phyloP scores from a whole-genome alignment of 1,284 basidiomycete species.

The Volvariella volvacea region DNA sequence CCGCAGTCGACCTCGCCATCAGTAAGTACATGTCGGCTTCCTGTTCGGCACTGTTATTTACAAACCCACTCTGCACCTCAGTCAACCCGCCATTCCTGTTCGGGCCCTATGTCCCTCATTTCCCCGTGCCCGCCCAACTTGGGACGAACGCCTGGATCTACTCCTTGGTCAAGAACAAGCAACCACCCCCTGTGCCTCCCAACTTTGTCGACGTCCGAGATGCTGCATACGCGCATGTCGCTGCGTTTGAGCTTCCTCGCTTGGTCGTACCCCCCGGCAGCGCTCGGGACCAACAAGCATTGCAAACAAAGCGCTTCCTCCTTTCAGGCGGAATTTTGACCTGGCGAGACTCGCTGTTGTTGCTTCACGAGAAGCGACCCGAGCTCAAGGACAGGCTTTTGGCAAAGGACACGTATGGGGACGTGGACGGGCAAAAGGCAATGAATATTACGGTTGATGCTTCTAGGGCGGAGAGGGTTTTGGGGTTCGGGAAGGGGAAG shows the following conservation, averaged over 20 bases:
- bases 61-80: conserved; percentile 4
- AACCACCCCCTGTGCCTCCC: conserved; percentile 5
- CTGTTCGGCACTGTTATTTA: neutral
- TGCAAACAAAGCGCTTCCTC: neutral
- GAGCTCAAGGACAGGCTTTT: neutral
- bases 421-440: neutral
- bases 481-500: too few relatives aligned
- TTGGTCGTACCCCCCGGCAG: neutral
- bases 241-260: conserved; percentile 12
- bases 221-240: conserved; percentile 21
- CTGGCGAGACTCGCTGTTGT: neutral
- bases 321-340: neutral
- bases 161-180: neutral
- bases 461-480: conserved; percentile 9
- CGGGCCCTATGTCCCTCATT: conserved; percentile 14
- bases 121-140: conserved; percentile 11
- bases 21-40: conserved; percentile 11
- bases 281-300: conserved; percentile 13
- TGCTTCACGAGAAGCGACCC: neutral
- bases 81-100: conserved; percentile 19
- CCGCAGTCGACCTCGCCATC: conserved; percentile 14
- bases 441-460: conserved; percentile 10
- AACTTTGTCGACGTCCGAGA: conserved; percentile 20
- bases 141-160: conserved; percentile 9
- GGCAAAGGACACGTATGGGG: neutral